phyloP scores from a whole-genome alignment of 306 rosid species.

The Coriaria nepalensis region DNA sequence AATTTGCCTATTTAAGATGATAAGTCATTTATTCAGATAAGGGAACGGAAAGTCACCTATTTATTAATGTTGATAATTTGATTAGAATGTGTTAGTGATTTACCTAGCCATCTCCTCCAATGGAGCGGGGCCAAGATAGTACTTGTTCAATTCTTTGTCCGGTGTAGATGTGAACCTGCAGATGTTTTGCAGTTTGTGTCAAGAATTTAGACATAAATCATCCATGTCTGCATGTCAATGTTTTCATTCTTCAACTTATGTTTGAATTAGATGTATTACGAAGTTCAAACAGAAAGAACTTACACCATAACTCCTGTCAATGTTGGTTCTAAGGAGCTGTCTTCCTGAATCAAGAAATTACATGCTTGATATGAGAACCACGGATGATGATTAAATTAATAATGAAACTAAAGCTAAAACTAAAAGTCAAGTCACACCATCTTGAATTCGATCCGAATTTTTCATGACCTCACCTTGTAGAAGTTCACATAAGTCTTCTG shows the following conservation, averaged over 20 bases:
- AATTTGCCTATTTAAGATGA: constrained; percentile 54
- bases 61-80: too few relatives aligned
- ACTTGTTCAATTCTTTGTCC: constrained; percentile 68
- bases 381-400: neutral
- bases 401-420: neutral
- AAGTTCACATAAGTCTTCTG: constrained; percentile 35
- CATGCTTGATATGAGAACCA: constrained; percentile 1
- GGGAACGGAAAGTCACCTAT: neutral
- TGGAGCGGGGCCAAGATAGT: constrained; percentile 91
- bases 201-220: neutral
- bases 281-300: constrained; percentile 13
- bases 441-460: neutral
- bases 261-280: neutral
- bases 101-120: constrained; percentile 90
- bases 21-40: constrained; percentile 2
- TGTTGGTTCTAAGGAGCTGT: constrained; percentile 35
- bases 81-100: neutral
- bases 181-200: neutral
- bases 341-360: constrained; percentile 36
- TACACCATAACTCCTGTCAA: constrained; percentile 73
- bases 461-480: constrained; percentile 18
- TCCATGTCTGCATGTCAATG: neutral
- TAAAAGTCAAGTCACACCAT: too few relatives aligned
- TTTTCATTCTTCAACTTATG: neutral
- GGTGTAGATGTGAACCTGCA: constrained; percentile 87